Evolutionary conservation across 441 rosid genomes (phyloP).

Genomic region (Dalechampia spathulata): DNA sequence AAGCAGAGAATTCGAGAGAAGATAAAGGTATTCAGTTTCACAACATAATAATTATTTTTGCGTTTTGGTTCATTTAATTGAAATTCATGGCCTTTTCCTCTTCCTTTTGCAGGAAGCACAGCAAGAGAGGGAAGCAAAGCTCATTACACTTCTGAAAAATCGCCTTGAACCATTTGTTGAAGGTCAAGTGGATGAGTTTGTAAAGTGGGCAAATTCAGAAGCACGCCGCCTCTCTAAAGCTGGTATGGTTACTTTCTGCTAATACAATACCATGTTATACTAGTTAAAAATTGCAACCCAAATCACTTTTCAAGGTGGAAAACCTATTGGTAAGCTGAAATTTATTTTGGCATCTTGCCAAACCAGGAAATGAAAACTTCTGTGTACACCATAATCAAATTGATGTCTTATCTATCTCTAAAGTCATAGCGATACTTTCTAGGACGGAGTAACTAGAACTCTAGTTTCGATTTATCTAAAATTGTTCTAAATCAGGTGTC

Average conservation of each 20-base stretch:
- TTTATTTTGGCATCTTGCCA: neutral
- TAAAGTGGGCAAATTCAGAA: conserved; percentile 71
- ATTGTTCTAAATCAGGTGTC: neutral
- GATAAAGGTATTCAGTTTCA: conserved; percentile 45
- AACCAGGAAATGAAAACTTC: neutral
- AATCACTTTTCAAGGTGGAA: neutral
- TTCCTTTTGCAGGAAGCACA: conserved; percentile 46
- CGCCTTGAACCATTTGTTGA: conserved; percentile 69
- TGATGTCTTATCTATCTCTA: neutral
- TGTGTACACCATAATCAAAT: neutral
- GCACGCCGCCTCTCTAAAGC: conserved; percentile 66
- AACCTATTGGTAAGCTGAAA: neutral
- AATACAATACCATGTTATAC: neutral
- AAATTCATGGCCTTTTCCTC: neutral
- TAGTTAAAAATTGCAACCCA: neutral
- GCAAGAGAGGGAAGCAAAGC: conserved; percentile 65
- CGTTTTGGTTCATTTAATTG: conserved; percentile 2
- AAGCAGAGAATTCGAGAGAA: conserved; percentile 56
- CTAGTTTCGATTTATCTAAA: neutral
- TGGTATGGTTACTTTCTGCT: conserved; percentile 26
- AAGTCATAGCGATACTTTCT: neutral
- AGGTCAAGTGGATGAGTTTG: conserved; percentile 53
- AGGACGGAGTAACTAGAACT: neutral
- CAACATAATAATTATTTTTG: neutral
- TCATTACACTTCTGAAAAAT: conserved; percentile 47